phyloP scores from a whole-genome alignment of 768 basidiomycete genomes.

The Clavaria fumosa region DNA sequence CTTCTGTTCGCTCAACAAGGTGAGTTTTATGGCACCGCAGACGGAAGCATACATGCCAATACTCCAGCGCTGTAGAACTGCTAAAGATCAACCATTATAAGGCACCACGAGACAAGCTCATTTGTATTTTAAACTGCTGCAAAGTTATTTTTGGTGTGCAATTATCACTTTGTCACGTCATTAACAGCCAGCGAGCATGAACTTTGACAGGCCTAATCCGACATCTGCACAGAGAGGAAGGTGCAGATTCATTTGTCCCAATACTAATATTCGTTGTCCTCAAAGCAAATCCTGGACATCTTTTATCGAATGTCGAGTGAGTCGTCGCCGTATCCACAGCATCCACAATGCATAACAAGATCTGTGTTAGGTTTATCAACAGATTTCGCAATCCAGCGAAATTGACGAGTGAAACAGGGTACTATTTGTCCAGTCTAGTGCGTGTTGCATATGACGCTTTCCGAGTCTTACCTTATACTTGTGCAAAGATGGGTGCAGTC shows the following conservation, averaged over 20 bases:
- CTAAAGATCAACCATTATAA: slow-evolving; percentile 98
- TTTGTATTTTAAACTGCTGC: slow-evolving; percentile 94
- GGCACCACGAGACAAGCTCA: slow-evolving; percentile 94
- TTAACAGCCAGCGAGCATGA: no score
- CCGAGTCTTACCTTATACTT: neutral
- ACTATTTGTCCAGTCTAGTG: slow-evolving; percentile 91
- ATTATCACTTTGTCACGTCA: slow-evolving; percentile 6
- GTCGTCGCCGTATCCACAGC: slow-evolving; percentile 13
- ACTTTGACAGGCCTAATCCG: slow-evolving; percentile 82
- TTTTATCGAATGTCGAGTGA: slow-evolving; percentile 92
- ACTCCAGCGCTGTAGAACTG: slow-evolving; percentile 34
- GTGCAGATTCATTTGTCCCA: slow-evolving; percentile 90
- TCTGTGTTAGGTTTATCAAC: slow-evolving; percentile 64
- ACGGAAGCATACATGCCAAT: neutral
- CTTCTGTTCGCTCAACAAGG: slow-evolving; percentile 83
- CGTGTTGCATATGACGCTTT: slow-evolving; percentile 13
- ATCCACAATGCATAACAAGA: neutral
- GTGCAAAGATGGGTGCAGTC: slow-evolving; percentile 76
- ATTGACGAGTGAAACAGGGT: slow-evolving; percentile 89
- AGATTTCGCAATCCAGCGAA: slow-evolving; percentile 84
- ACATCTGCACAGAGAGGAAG: slow-evolving; percentile 70
- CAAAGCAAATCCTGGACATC: slow-evolving; percentile 84
- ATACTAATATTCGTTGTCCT: slow-evolving; percentile 89
- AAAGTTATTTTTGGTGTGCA: slow-evolving; percentile 94
- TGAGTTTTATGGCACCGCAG: slow-evolving; percentile 15